These are phyloP conservation scores for Ogataea wickerhamii DNA, from an alignment of 805 yeast genomes.

Conservation along the genomic window DNA sequence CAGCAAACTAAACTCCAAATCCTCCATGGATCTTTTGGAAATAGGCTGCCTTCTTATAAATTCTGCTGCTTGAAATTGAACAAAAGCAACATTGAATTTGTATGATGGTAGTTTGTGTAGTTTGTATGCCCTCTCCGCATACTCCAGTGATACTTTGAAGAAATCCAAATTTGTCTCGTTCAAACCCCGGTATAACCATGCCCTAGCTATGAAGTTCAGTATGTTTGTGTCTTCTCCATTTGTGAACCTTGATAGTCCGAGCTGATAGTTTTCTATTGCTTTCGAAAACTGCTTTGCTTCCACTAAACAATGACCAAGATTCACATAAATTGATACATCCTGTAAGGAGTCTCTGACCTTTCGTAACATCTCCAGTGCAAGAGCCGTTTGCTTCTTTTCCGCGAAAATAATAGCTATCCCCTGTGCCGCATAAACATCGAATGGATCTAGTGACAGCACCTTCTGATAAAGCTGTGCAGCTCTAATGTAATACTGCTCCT, in stretches of 20 bases:
- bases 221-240: constrained; percentile 63
- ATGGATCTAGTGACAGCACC: constrained; percentile 77
- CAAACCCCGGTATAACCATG: constrained; percentile 80
- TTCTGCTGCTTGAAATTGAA: constrained; percentile 86
- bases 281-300: constrained; percentile 80
- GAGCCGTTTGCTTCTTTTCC: constrained; percentile 68
- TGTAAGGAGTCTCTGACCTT: constrained; percentile 86
- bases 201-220: constrained; percentile 73
- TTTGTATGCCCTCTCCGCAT: constrained; percentile 54
- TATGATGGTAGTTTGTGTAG: constrained; percentile 42
- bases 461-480: constrained; percentile 93
- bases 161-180: constrained; percentile 62
- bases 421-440: constrained; percentile 94
- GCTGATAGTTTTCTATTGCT: constrained; percentile 85
- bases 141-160: constrained; percentile 58
- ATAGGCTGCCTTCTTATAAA: constrained; percentile 59
- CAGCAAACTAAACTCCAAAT: constrained; percentile 51
- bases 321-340: constrained; percentile 77
- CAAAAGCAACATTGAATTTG: constrained; percentile 76
- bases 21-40: constrained; percentile 57
- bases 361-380: constrained; percentile 82
- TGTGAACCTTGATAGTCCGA: constrained; percentile 66
- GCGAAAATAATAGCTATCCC: constrained; percentile 93
- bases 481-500: constrained; percentile 71
- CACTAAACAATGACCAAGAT: constrained; percentile 80